A percentile compares a stretch with the other conserved stretches of the same genome.
Evolutionary conservation across 2,329 filamentous ascomycete genomes (phyloP).

Genomic region (Raffaelea albimanens): DNA sequence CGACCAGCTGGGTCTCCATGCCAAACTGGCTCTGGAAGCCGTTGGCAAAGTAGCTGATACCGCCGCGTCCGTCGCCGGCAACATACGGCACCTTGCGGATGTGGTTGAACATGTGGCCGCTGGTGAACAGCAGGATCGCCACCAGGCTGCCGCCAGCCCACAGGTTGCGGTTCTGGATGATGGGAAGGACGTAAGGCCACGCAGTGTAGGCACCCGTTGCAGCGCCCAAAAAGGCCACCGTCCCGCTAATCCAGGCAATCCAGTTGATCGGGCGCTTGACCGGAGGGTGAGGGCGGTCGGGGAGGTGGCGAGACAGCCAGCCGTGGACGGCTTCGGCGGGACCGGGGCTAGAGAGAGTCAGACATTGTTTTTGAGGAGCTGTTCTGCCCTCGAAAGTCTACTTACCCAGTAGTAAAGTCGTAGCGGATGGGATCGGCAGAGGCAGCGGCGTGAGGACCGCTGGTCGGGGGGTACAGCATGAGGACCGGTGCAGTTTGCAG

Average conservation of each 20-base stretch:
- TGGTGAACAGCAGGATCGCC: conserved; percentile 83
- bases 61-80: conserved; percentile 71
- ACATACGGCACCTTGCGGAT: conserved; percentile 95
- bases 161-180: conserved; percentile 82
- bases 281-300: conserved; percentile 67
- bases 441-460: conserved; percentile 66
- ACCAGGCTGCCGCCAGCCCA: conserved; percentile 91
- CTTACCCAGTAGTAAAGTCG: conserved; percentile 76
- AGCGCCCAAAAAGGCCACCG: conserved; percentile 59
- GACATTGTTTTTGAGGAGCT: background rate
- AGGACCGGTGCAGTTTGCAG: conserved; percentile 92
- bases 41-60: conserved; percentile 78
- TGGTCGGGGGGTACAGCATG: conserved; percentile 76
- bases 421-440: conserved; percentile 64
- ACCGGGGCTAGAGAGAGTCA: conserved; percentile 44
- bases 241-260: conserved; percentile 58
- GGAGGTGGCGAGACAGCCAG: conserved; percentile 72
- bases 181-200: conserved; percentile 68
- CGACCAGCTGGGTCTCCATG: conserved; percentile 90
- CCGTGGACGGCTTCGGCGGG: conserved; percentile 67
- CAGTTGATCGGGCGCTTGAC: conserved; percentile 84
- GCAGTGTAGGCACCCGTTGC: conserved; percentile 61
- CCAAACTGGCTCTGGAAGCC: conserved; percentile 94
- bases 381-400: conserved; percentile 1
- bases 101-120: conserved; percentile 98